Evolutionary conservation across 1,284 basidiomycete species (phyloP), one percentile per base, ranked within the genome.

Genomic region (Ceratobasidium papillatum): DNA sequence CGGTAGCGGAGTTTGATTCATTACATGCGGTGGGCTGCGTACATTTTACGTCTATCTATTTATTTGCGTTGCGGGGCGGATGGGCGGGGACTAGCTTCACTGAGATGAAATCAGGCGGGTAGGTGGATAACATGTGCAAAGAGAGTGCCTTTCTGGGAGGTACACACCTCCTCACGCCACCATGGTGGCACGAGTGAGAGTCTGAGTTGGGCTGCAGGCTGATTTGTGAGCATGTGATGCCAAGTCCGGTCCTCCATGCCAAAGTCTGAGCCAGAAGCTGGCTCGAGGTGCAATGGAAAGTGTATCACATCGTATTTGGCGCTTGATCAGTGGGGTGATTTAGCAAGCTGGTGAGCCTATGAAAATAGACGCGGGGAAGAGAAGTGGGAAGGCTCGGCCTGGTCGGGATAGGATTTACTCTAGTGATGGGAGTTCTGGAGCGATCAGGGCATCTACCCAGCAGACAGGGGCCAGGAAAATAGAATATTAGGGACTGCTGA

Each of bases 331-430:
- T 47, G 45, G 45, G 45, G 45, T 47, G 45, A n/a, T 47, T 47
- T 47, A 47, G 19, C 45, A 47, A 17, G 45, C 45, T 17, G 45
- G 45, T 17, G 9, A 12, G 45, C 9, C 45, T 3, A 52, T 27
- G 51, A 30, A 52, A 52, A 52, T 52, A 52, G 51, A 30, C 51
- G 51, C 51, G 51, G 51, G 51, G 51, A 52, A 52, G 17, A 25
- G 51, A 52, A 52, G 51, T 12, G 51, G 19, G 51, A 52, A 52
- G 51, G 19, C 5, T 52, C 56, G 56, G 56, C 14, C 32, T 36
- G 30, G 27, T n/a, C 56, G 56, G 56, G 56, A 59, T 59, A 59
- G 30, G 56, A 36, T 38, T 34, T 38, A 59, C 56, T 34, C 27
- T 9, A n/a, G 47, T n/a, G 52, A 30, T 9, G 52, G 25, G 30